Evolutionary conservation across 2,329 filamentous ascomycete genomes (phyloP), one percentile per base, ranked within the genome.

Genomic region (Madurella mycetomatis): DNA sequence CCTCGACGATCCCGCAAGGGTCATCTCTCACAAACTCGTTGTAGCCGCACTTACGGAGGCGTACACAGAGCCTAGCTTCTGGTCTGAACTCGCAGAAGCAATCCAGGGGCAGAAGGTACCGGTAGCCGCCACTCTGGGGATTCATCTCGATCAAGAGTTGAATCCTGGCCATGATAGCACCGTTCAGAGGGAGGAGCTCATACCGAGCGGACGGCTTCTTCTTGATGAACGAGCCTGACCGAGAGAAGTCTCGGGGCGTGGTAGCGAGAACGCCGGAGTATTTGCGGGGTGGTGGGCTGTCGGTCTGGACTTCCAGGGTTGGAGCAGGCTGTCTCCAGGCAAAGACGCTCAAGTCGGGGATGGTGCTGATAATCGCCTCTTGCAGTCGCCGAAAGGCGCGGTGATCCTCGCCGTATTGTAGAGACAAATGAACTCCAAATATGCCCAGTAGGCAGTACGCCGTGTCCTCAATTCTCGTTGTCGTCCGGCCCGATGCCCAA

Each of bases 401-500:
- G 0, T 2, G 1, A 0, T 67, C 67, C 42, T 71, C 66, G 0
- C 73, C 73, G 40, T 76, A 76, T 0, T 75, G 47, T 7, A 76
- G 56, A 0, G 73, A 68, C 69, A 77, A 75, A 17, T 72, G 68
- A 16, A 76, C 65, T 0, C 64, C 62, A 19, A 76, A 76, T 0
- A 76, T 66, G 0, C 73, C 74, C 1, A 77, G 55, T 0, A 77
- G 61, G 25, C 68, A 75, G 41, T 76, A 77, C 0, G 72, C 72
- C 13, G 65, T 67, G 40, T 76, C 75, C 41, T 77, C 73, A 0
- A 47, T 2, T 2, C 68, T 54, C 0, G 61, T 64, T 0, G 72
- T 73, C 9, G 62, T 45, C 15, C 65, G 65, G 5, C 48, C 57
- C 9, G 68, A 69, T 44, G 64, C 71, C 70, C 67, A 75, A 5